phyloP scores from a whole-genome alignment of 2,329 filamentous ascomycete species.

The Arachnomyces sp. region DNA sequence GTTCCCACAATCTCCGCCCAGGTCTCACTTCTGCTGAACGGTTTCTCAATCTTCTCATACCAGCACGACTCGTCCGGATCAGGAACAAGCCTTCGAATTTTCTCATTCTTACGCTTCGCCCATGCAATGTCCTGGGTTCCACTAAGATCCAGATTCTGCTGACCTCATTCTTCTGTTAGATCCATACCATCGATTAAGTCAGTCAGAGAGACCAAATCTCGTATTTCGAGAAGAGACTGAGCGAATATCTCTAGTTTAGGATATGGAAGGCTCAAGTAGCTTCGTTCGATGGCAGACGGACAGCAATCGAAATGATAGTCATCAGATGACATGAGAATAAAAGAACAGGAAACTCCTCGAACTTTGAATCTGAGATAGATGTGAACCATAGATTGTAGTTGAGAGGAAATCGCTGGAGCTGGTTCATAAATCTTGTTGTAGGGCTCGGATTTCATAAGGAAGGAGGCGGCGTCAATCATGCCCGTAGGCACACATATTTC shows the following conservation, averaged over 20 bases:
- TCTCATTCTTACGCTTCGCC: not conserved
- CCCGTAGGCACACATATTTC: slow-evolving; percentile 2
- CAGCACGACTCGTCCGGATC: too few species aligned
- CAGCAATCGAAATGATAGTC: slow-evolving; percentile 1
- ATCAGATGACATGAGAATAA: slow-evolving; percentile 3
- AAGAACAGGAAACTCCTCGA: not conserved
- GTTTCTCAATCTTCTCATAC: not conserved
- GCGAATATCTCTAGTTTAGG: slow-evolving; percentile 2
- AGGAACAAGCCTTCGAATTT: too few species aligned
- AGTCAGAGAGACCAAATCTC: not conserved
- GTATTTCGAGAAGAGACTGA: slow-evolving; percentile 3
- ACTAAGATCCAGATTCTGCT: slow-evolving; percentile 2
- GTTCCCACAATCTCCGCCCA: too few species aligned
- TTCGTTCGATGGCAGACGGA: slow-evolving; percentile 3
- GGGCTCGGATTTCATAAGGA: slow-evolving; percentile 4
- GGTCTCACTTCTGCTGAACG: too few species aligned
- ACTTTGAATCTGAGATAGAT: slow-evolving; percentile 3
- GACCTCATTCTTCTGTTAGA: not conserved
- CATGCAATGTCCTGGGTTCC: not conserved
- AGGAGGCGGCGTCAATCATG: slow-evolving; percentile 2
- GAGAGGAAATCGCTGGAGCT: not conserved
- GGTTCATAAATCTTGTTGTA: slow-evolving; percentile 3
- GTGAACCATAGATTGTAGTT: not conserved
- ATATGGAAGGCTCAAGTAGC: slow-evolving; percentile 4
- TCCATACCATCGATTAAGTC: slow-evolving; percentile 3